phyloP scores from a whole-genome alignment of 2,329 filamentous ascomycete genomes.

The Orbilia blumenaviensis region DNA sequence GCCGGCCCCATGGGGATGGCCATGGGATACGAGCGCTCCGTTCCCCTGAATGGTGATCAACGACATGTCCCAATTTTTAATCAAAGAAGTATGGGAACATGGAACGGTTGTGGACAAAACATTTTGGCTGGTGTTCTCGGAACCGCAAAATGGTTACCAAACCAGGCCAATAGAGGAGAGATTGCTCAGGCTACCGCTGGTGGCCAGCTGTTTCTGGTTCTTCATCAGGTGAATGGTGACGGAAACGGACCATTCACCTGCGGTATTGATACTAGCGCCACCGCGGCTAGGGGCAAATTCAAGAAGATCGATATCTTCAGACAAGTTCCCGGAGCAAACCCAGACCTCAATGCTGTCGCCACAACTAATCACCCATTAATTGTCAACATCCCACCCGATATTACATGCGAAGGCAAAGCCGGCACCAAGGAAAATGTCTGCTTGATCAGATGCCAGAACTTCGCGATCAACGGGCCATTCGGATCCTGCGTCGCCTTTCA shows the following conservation, averaged over 20 bases:
- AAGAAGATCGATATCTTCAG: not conserved
- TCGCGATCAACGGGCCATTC: slow-evolving; percentile 12
- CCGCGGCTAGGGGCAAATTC: not conserved
- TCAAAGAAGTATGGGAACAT: not conserved
- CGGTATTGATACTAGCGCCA: not conserved
- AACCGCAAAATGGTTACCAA: not conserved
- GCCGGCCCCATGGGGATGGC: slow-evolving; percentile 1
- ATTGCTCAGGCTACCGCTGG: slow-evolving; percentile 14
- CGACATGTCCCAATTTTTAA: slow-evolving; percentile 19
- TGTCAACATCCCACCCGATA: not conserved
- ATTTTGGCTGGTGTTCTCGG: not conserved
- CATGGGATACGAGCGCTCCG: slow-evolving; percentile 4
- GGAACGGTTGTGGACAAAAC: slow-evolving; percentile 10
- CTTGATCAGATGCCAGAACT: slow-evolving; percentile 12
- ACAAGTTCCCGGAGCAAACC: slow-evolving; percentile 30
- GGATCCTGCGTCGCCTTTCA: slow-evolving; percentile 8
- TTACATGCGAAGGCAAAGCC: not conserved
- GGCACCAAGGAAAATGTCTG: not conserved
- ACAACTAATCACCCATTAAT: not conserved
- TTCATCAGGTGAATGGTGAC: slow-evolving; percentile 42
- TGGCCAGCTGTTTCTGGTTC: slow-evolving; percentile 4
- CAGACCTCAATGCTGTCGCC: slow-evolving; percentile 11
- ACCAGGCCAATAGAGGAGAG: not conserved
- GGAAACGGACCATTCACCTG: slow-evolving; percentile 45
- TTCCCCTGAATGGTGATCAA: slow-evolving; percentile 13